phyloP scores from a whole-genome alignment of 1,284 basidiomycete species.

The Marasmius oreades region DNA sequence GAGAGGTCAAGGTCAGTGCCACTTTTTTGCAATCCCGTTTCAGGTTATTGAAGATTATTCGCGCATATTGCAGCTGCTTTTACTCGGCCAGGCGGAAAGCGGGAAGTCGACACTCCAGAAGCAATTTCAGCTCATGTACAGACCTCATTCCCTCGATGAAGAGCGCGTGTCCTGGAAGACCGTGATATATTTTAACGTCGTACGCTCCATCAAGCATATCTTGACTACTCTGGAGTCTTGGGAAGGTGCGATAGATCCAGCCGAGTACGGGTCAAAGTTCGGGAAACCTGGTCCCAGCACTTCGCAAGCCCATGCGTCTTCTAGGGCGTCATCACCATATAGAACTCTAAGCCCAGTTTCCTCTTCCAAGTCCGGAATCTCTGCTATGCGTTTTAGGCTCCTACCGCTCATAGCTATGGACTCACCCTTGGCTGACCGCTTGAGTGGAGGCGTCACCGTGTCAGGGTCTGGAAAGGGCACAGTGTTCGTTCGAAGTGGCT shows the following conservation, averaged over 20 bases:
- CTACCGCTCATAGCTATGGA: constrained; percentile 60
- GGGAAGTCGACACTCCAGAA: constrained; percentile 82
- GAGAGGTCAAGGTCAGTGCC: constrained; percentile 65
- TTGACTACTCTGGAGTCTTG: constrained; percentile 65
- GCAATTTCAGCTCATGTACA: constrained; percentile 85
- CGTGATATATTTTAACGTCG: constrained; percentile 81
- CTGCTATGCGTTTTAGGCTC: constrained; percentile 54
- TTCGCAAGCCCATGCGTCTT: constrained; percentile 6
- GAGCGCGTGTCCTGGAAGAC: constrained; percentile 79
- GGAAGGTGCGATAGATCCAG: constrained; percentile 58
- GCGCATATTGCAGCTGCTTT: constrained; percentile 48
- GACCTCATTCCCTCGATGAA: constrained; percentile 67
- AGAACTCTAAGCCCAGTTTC: constrained; percentile 4
- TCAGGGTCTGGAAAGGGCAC: constrained; percentile 69
- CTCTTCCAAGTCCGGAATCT: constrained; percentile 27
- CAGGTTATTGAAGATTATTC: background rate
- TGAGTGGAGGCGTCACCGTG: constrained; percentile 68
- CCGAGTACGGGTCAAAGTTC: constrained; percentile 23
- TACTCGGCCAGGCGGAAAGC: constrained; percentile 80
- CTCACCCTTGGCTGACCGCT: constrained; percentile 57
- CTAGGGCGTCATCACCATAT: constrained; percentile 9
- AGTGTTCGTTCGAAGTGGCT: constrained; percentile 73
- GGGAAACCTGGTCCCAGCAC: constrained; percentile 4
- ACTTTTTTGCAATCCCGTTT: background rate
- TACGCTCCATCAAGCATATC: constrained; percentile 73